These are phyloP conservation scores for Nicotiana paniculata DNA, from an alignment of 257 asterid genomes.

Conservation along the genomic window DNA sequence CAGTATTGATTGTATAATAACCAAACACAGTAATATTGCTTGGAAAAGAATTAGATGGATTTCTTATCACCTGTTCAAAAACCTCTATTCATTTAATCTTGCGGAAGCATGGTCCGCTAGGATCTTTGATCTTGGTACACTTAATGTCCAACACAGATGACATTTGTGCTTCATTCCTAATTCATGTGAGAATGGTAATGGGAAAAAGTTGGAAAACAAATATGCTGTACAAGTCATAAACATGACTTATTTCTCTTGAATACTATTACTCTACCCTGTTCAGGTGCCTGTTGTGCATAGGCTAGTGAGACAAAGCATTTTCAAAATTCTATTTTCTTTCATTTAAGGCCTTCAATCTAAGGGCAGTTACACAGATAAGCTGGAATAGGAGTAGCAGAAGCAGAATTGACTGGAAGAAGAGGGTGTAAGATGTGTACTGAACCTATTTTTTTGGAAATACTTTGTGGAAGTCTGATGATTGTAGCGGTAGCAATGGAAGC, in stretches of 20 bases:
- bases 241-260: not conserved
- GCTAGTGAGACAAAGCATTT: not conserved
- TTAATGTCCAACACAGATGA: not conserved
- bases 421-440: not conserved
- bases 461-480: not conserved
- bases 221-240: not conserved
- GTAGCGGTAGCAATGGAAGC: not conserved
- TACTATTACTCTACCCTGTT: not conserved
- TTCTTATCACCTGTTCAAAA: not conserved
- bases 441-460: not conserved
- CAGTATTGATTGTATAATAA: not conserved
- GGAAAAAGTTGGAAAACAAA: not conserved
- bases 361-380: not conserved
- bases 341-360: not conserved
- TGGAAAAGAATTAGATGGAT: not conserved
- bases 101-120: not conserved
- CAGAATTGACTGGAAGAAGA: not conserved
- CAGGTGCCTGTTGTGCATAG: not conserved
- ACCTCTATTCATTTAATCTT: not conserved
- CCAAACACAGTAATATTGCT: not conserved
- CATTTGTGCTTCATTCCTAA: not conserved
- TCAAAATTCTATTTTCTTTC: not conserved
- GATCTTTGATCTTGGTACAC: not conserved
- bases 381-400: not conserved
- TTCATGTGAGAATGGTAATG: not conserved